Percentiles rank a stretch among this genome's conserved stretches.
Evolutionary conservation across 345 rosid species (phyloP).

Genomic region (Salix dunnii): DNA sequence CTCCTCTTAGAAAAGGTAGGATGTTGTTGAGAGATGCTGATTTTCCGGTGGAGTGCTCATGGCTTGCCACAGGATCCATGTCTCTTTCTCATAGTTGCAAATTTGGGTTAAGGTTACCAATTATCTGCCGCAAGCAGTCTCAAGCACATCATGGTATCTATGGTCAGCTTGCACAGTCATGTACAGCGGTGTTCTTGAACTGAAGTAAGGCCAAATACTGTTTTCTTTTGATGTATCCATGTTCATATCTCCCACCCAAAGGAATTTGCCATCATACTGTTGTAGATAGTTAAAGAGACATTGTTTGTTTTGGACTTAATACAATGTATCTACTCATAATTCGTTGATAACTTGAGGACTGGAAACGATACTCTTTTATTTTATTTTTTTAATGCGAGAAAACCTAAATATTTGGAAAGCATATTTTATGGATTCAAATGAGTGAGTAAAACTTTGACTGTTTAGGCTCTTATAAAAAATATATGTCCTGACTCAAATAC

Average conservation of each 20-base stretch:
- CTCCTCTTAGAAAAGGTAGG: slow-evolving; percentile 26
- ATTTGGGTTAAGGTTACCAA: slow-evolving; percentile 45
- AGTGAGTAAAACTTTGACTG: too few species aligned
- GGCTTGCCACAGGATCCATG: slow-evolving; percentile 35
- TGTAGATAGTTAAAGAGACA: neutral
- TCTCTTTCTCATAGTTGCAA: slow-evolving; percentile 40
- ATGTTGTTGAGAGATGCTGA: slow-evolving; percentile 28
- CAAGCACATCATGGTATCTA: slow-evolving; percentile 40
- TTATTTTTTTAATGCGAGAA: too few species aligned
- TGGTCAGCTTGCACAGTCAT: slow-evolving; percentile 44
- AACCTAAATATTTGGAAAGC: too few species aligned
- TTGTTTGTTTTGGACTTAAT: neutral
- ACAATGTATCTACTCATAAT: neutral
- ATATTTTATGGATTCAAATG: too few species aligned
- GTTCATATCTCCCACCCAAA: neutral
- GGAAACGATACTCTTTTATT: neutral
- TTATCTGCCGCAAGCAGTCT: slow-evolving; percentile 54
- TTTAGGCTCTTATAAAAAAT: fast-evolving
- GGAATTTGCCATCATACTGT: slow-evolving; percentile 3
- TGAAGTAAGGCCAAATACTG: slow-evolving; percentile 9
- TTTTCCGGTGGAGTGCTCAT: slow-evolving; percentile 22
- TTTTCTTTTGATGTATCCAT: neutral
- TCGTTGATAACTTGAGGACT: neutral
- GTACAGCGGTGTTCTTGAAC: slow-evolving; percentile 26
- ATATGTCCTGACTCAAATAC: fast-evolving